Conservation (phyloP, 805 yeast genomes). For the Saccharomycopsis synnaedendra region DNA sequence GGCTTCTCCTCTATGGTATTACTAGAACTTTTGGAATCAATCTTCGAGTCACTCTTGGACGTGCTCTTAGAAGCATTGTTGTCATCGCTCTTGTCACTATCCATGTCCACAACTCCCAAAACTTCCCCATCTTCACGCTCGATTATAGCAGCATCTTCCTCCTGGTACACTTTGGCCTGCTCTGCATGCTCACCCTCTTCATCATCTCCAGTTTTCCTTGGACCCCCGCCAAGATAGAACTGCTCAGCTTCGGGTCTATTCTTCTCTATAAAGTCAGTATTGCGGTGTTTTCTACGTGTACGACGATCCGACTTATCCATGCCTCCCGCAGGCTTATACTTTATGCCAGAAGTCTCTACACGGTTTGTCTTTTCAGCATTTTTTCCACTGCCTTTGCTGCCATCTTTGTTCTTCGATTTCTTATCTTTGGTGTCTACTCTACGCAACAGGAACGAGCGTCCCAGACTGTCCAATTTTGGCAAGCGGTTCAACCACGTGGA, state of each 20-base stretch:
- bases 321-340: conserved; percentile 67
- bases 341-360: conserved; percentile 51
- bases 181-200: background rate
- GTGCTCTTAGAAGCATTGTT: background rate
- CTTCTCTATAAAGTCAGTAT: conserved; percentile 17
- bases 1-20: no score
- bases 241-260: conserved; percentile 13
- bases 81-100: background rate
- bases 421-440: conserved; percentile 55
- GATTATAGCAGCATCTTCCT: conserved; percentile 58
- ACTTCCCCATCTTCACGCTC: conserved; percentile 85
- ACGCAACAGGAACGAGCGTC: conserved; percentile 71
- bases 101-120: conserved; percentile 35
- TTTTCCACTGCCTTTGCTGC: conserved; percentile 18
- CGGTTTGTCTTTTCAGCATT: conserved; percentile 13
- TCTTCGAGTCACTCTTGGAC: background rate
- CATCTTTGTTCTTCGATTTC: conserved; percentile 13
- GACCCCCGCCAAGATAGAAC: conserved; percentile 13
- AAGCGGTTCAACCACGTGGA: conserved; percentile 77
- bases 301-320: conserved; percentile 39
- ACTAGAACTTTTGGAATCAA: background rate
- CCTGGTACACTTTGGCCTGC: conserved; percentile 39
- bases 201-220: background rate
- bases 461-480: conserved; percentile 62
- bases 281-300: conserved; percentile 22